Evolutionary conservation across 202 grass and related monocot genomes (phyloP), one percentile per base, ranked within the genome.

Genomic region (Musa balbisiana): DNA sequence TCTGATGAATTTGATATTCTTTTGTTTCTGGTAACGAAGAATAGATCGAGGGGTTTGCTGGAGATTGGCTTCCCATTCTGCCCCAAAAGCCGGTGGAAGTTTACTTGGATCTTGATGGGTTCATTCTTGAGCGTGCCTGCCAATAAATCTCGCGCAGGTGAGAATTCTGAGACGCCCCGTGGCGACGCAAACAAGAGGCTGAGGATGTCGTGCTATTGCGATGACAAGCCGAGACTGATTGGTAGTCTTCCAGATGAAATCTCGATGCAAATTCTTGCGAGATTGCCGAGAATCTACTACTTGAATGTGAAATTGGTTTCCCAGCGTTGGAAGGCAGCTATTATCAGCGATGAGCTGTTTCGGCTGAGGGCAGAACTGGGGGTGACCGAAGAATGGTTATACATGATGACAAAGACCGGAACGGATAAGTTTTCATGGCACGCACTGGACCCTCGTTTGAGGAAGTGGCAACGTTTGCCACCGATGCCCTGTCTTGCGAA

Each of bases 201-300:
- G 22, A 84, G 84, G 66, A 60, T 86, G 67, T 83, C 79, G 9
- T 49, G 53, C 79, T 78, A 8, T 10, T 20, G 72, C 0, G 25
- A 73, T 49, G 21, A 72, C 54, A 67, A 84, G 68, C 75, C 76
- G 13, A 83, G 84, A 60, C 82, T 96, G 66, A 87, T 96, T 22
- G 80, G 83, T 3, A 80, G 78, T 43, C 92, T 96, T 29, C 92
- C 87, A 0, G 92, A 92, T 49, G 92, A 96, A 85, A 79, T 96
- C 54, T 96, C 92, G 2, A 29, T 92, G 66, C 92, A 92, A 53
- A 89, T 96, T 72, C 89, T 96, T 49, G 92, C 92, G 17, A 86
- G 92, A 65, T 72, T 92, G 58, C 84, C 89, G 0, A 87, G 92
- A 82, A 73, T 83, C 20, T 66, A 62, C 4, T 92, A 96, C 60